phyloP scores from a whole-genome alignment of 1,284 basidiomycete genomes.

The Volvariella volvacea region DNA sequence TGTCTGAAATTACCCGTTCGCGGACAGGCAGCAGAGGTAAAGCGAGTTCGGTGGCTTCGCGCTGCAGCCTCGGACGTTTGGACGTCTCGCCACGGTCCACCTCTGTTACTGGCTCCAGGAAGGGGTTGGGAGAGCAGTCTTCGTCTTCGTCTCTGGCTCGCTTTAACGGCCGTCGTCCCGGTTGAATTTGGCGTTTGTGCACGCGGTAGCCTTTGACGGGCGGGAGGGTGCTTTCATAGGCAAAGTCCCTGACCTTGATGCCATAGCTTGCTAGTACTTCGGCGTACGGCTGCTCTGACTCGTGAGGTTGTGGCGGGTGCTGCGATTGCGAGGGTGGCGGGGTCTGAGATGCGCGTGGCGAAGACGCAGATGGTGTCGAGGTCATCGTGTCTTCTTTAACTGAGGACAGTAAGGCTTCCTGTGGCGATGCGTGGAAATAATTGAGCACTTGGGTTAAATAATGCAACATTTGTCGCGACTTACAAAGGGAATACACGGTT shows the following conservation, averaged over 20 bases:
- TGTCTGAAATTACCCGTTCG: conserved; percentile 21
- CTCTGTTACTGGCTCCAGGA: conserved; percentile 7
- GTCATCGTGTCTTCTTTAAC: neutral
- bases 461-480: conserved; percentile 16
- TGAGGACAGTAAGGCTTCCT: neutral
- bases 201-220: conserved; percentile 42
- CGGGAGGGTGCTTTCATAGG: conserved; percentile 57
- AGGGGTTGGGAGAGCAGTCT: conserved; percentile 4
- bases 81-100: conserved; percentile 14
- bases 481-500: conserved; percentile 15
- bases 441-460: conserved; percentile 14
- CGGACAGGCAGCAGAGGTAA: conserved; percentile 21
- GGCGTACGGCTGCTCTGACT: conserved; percentile 25
- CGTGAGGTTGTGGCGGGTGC: conserved; percentile 11
- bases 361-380: neutral
- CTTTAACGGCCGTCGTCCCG: conserved; percentile 13
- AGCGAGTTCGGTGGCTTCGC: conserved; percentile 45
- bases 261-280: conserved; percentile 36
- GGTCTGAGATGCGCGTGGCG: conserved; percentile 3
- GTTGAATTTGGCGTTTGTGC: conserved; percentile 37
- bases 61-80: conserved; percentile 29
- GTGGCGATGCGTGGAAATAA: conserved; percentile 1
- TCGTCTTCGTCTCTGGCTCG: conserved; percentile 12
- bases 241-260: conserved; percentile 69
- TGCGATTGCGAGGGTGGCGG: conserved; percentile 3